phyloP scores from a whole-genome alignment of 495 filamentous ascomycete species.

The Acidomyces sp. region DNA sequence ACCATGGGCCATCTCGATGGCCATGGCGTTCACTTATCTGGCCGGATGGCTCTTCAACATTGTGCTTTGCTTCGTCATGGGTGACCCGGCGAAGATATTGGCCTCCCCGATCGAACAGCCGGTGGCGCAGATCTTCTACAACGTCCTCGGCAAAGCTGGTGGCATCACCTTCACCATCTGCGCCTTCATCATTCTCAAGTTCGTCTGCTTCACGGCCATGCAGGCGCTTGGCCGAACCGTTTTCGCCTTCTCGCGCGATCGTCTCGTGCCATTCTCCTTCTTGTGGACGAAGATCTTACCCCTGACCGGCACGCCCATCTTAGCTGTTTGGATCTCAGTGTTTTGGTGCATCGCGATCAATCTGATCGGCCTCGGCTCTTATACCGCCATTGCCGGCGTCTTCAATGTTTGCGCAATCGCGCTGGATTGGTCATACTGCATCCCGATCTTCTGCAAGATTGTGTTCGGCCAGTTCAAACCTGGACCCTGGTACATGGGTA shows the following conservation, averaged over 20 bases:
- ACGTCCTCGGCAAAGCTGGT: slow-evolving; percentile 43
- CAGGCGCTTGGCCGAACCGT: slow-evolving; percentile 49
- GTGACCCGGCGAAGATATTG: slow-evolving; percentile 36
- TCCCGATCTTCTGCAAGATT: slow-evolving; percentile 50
- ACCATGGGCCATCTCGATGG: slow-evolving; percentile 47
- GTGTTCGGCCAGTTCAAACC: slow-evolving; percentile 42
- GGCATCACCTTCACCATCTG: slow-evolving; percentile 49
- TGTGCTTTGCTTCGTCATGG: slow-evolving; percentile 50
- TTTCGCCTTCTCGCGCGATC: slow-evolving; percentile 50
- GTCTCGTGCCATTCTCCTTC: slow-evolving; percentile 40
- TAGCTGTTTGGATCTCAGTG: slow-evolving; percentile 48
- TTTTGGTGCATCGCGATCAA: slow-evolving; percentile 47
- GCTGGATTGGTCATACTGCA: slow-evolving; percentile 49
- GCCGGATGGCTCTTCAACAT: slow-evolving; percentile 51
- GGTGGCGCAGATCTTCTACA: slow-evolving; percentile 52
- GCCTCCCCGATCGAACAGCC: slow-evolving; percentile 40
- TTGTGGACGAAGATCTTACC: slow-evolving; percentile 43
- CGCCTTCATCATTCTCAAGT: slow-evolving; percentile 44
- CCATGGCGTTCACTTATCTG: slow-evolving; percentile 48
- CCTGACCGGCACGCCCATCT: slow-evolving; percentile 45
- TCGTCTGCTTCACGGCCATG: slow-evolving; percentile 49
- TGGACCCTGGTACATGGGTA: slow-evolving; percentile 49
- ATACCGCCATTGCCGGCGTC: slow-evolving; percentile 46
- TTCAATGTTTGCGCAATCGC: slow-evolving; percentile 53
- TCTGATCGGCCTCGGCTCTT: slow-evolving; percentile 48